Percentiles rank a stretch among this genome's conserved stretches.
Evolutionary conservation across 106 monocot genomes (phyloP).

Genomic region (Allium fistulosum): DNA sequence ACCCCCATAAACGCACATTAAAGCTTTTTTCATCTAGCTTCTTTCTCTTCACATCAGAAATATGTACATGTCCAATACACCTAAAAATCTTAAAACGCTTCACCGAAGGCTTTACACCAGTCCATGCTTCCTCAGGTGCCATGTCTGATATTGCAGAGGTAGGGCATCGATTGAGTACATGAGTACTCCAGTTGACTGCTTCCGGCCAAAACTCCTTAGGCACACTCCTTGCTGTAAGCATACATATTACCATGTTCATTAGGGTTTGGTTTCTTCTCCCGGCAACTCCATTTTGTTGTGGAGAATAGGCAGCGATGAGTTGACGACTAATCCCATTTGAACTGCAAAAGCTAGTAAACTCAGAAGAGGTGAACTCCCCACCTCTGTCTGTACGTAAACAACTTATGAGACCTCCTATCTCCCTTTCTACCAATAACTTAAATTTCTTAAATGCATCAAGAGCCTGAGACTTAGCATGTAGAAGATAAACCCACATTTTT

Average conservation of each 20-base stretch:
- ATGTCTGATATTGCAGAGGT: neutral
- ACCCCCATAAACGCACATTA: too few relatives aligned
- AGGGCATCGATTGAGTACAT: conserved; percentile 1
- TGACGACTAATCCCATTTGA: conserved; percentile 9
- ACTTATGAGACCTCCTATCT: neutral
- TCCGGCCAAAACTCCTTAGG: conserved; percentile 1
- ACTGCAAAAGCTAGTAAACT: conserved; percentile 4
- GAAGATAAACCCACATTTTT: neutral
- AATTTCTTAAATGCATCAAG: conserved; percentile 4
- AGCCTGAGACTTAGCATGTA: conserved; percentile 2
- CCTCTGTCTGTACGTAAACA: neutral
- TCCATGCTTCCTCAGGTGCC: neutral
- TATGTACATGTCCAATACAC: too few relatives aligned
- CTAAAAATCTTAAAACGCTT: too few relatives aligned
- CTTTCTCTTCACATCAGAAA: too few relatives aligned
- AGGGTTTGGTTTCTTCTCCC: too few relatives aligned
- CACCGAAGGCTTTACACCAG: neutral
- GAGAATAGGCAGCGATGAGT: neutral
- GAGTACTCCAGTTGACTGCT: neutral
- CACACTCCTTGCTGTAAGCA: neutral
- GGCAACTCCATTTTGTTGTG: neutral
- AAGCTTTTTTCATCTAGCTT: too few relatives aligned
- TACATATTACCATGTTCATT: too few relatives aligned
- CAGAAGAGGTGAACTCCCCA: neutral
- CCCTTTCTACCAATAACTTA: neutral